phyloP scores from a whole-genome alignment of 371 early-diverging fungal genomes.

The Rhizopus sp. region DNA sequence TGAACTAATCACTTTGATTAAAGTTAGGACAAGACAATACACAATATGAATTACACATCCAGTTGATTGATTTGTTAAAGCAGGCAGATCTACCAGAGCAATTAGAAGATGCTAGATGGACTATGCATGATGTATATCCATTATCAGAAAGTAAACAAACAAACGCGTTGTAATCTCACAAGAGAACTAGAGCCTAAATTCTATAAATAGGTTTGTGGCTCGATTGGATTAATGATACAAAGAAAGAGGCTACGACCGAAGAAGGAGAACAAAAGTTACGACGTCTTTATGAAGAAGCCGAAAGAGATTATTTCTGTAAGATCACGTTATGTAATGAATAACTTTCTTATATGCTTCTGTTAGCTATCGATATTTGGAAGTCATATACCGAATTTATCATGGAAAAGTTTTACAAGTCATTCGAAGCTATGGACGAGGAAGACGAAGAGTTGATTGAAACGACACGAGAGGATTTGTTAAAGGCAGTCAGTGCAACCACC shows the following conservation, averaged over 20 bases:
- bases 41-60: slow-evolving; percentile 40
- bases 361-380: slow-evolving; percentile 64
- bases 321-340: not conserved
- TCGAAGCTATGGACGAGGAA: slow-evolving; percentile 20
- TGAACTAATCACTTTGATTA: not conserved
- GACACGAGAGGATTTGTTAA: slow-evolving; percentile 41
- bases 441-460: slow-evolving; percentile 22
- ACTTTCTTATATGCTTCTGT: not conserved
- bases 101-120: slow-evolving; percentile 51
- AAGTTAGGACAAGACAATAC: slow-evolving; percentile 35
- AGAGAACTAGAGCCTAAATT: not conserved
- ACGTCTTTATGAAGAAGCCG: slow-evolving; percentile 46
- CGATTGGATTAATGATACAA: slow-evolving; percentile 68
- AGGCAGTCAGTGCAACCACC: slow-evolving; percentile 44
- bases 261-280: slow-evolving; percentile 45
- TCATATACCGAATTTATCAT: slow-evolving; percentile 51
- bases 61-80: slow-evolving; percentile 29
- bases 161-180: not conserved
- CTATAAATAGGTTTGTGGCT: slow-evolving; percentile 57
- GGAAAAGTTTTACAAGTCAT: slow-evolving; percentile 27
- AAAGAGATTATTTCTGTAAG: slow-evolving; percentile 65
- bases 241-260: slow-evolving; percentile 27
- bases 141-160: slow-evolving; percentile 53
- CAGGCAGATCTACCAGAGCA: slow-evolving; percentile 37
- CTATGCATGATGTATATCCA: slow-evolving; percentile 62